Evolutionary conservation across 2,329 filamentous ascomycete genomes (phyloP), one percentile per base, ranked within the genome.

Genomic region (Orbilia oligospora): DNA sequence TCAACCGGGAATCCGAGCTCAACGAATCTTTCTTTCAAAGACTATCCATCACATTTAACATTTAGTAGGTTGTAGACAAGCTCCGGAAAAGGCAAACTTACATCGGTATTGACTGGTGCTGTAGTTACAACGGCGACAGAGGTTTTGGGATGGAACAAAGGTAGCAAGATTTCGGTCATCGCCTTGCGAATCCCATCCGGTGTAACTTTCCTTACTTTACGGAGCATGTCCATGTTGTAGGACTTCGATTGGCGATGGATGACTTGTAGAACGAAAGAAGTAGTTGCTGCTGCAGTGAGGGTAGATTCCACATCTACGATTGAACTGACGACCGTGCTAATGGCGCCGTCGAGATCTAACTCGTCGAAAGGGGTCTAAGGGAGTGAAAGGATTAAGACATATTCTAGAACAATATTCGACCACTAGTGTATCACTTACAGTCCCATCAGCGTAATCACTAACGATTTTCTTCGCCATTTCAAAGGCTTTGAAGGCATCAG

Each of bases 221-320:
- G 90, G 80, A 99, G 87, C 81, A 97, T 89, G 82, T 90, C 88
- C 81, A 91, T 89, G 81, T 91, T 92, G 87, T 93, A 97, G 63
- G 94, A 92, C 72, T 90, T 90, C 3, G 90, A 89, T 36, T 97
- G 87, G 0, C 89, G 91, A 14, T 91, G 89, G 61, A 98, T 88
- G 5, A 97, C 94, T 72, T 93, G 90, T 76, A 92, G 90, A 10
- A 94, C 88, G 84, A 97, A 99, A 83, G 93, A 95, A 81, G 92
- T 90, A 82, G 91, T 89, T 0, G 94, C 96, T 0, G 96, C 94
- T 51, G 88, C 89, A 5, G 91, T 89, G 88, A 97, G 93, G 0
- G 93, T 97, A 1, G 92, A 88, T 84, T 97, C 93, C 83, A 97
- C 93, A 81, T 97, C 93, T 0, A 94, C 96, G 83, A 97, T 92